A percentile compares a stretch with the other conserved stretches of the same genome.
Conservation (phyloP, 805 yeast species). For the Starmerella gropengiesseri region DNA sequence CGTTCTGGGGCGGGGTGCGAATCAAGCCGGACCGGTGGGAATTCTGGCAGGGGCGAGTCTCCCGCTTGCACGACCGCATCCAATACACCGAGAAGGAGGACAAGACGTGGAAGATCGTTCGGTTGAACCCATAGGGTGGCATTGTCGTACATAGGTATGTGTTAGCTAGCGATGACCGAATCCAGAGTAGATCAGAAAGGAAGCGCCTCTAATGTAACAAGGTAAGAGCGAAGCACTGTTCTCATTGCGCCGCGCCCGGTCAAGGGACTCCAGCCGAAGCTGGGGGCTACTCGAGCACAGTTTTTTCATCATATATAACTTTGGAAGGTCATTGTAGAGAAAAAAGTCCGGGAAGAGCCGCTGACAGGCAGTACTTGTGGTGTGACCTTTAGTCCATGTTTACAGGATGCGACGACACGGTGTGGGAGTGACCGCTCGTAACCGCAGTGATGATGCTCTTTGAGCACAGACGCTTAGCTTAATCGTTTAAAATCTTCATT, state of each 20-base stretch:
- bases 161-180: background rate
- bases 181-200: constrained; percentile 16
- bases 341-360: background rate
- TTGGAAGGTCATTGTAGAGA: constrained; percentile 24
- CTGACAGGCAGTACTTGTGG: background rate
- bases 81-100: constrained; percentile 50
- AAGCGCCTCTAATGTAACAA: constrained; percentile 25
- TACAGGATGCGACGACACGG: no score
- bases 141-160: background rate
- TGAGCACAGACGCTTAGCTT: no score
- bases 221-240: constrained; percentile 24
- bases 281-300: constrained; percentile 23
- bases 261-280: constrained; percentile 26
- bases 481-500: no score
- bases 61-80: constrained; percentile 83
- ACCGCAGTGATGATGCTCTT: background rate
- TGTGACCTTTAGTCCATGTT: background rate
- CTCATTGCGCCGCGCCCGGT: constrained; percentile 28
- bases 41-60: constrained; percentile 93
- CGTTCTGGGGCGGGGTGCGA: constrained; percentile 90
- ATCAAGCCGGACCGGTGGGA: constrained; percentile 82
- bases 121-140: constrained; percentile 42
- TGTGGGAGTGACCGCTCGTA: no score
- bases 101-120: constrained; percentile 48
- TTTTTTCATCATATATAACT: constrained; percentile 26